Percentiles rank a stretch among this genome's conserved stretches.
These are phyloP conservation scores for Starmerella davenportii DNA, from an alignment of 805 yeast species.

Conservation along the genomic window DNA sequence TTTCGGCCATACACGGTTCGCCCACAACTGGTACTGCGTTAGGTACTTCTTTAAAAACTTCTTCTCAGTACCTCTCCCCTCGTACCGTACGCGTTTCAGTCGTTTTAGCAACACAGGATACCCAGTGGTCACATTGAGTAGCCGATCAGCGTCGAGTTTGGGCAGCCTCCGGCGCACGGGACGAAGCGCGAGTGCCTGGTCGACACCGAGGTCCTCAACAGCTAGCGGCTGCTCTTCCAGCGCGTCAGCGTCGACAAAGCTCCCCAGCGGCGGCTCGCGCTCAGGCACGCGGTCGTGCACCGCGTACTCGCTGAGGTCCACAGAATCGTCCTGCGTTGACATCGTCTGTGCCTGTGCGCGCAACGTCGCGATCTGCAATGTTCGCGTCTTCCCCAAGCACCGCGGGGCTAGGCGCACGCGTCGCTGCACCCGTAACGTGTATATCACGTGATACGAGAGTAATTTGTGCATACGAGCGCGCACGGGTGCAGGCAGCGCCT, in stretches of 20 bases:
- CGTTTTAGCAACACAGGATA: conserved; percentile 32
- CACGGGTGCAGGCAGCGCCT: too few relatives aligned
- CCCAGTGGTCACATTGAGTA: conserved; percentile 35
- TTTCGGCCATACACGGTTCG: conserved; percentile 58
- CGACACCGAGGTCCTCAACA: conserved; percentile 16
- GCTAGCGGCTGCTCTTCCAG: conserved; percentile 5
- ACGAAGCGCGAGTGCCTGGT: conserved; percentile 5
- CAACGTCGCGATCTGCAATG: too few relatives aligned
- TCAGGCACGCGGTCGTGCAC: neutral
- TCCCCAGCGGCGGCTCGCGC: too few relatives aligned
- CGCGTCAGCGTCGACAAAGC: neutral
- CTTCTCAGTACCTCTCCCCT: conserved; percentile 30
- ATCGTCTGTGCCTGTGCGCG: neutral
- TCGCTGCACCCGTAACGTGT: too few relatives aligned
- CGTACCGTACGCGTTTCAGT: conserved; percentile 19
- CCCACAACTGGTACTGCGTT: conserved; percentile 54
- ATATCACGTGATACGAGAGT: too few relatives aligned
- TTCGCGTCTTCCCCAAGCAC: too few relatives aligned
- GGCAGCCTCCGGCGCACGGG: conserved; percentile 10
- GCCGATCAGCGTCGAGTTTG: conserved; percentile 31
- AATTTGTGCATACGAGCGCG: too few relatives aligned
- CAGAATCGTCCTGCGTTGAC: neutral
- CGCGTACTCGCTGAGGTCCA: conserved; percentile 2
- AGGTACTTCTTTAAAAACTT: conserved; percentile 34
- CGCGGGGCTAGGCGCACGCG: too few relatives aligned